Percentiles rank a stretch among this genome's conserved stretches.
Conservation (phyloP, 2,329 filamentous ascomycete species). For the Pseudopyrenochaeta lycopersici region DNA sequence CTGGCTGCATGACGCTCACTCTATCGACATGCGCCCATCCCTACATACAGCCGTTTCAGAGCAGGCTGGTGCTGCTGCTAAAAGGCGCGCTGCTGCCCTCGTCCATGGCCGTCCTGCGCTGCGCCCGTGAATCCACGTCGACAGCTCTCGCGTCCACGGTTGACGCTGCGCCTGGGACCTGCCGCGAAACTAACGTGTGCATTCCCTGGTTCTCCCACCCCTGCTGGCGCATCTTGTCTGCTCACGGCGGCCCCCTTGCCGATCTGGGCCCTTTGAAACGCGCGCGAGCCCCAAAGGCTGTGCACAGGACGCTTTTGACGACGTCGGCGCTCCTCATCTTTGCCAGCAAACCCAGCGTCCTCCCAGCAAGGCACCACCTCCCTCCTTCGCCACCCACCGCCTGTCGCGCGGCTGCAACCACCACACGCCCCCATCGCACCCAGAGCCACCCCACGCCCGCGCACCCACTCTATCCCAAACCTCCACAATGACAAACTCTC, state of each 20-base stretch:
- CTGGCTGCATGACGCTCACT: conserved; percentile 25
- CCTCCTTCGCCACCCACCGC: background rate
- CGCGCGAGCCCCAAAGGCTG: conserved; percentile 19
- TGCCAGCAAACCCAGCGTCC: conserved; percentile 10
- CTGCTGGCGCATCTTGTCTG: conserved; percentile 21
- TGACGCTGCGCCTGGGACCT: conserved; percentile 2
- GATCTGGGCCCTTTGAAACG: conserved; percentile 36
- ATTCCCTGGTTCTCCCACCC: conserved; percentile 7
- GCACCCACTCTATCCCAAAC: conserved; percentile 10
- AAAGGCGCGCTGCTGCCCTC: conserved; percentile 11
- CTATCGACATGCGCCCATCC: conserved; percentile 22
- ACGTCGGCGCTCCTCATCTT: conserved; percentile 8
- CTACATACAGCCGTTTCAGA: conserved; percentile 25
- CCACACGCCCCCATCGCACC: background rate
- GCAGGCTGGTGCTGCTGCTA: conserved; percentile 11
- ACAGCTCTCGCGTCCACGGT: conserved; percentile 4
- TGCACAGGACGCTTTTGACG: conserved; percentile 24
- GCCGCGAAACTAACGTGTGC: background rate
- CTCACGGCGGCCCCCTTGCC: conserved; percentile 32
- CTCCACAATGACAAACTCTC: conserved; percentile 48
- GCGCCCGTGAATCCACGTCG: background rate
- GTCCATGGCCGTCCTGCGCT: background rate
- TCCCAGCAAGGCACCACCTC: background rate
- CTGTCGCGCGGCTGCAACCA: conserved; percentile 1
- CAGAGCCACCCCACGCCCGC: conserved; percentile 9